Evolutionary conservation across 257 asterid species (phyloP).

Genomic region (Penstemon davidsonii): DNA sequence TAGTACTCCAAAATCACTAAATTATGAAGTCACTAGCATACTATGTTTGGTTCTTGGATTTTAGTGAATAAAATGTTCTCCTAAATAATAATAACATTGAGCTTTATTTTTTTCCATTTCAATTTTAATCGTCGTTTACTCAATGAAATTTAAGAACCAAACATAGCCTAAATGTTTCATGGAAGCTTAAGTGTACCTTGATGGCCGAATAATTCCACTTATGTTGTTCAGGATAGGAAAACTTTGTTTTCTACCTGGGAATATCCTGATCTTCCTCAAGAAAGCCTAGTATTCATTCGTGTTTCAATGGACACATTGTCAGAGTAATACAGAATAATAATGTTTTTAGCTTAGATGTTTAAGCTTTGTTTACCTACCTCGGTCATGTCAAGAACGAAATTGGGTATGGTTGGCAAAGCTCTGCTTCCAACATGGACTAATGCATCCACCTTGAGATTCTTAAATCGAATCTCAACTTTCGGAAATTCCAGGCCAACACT

Average conservation of each 20-base stretch:
- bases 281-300: slow-evolving; percentile 40
- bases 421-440: slow-evolving; percentile 67
- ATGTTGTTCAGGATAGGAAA: slow-evolving; percentile 55
- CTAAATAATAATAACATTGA: too few relatives aligned
- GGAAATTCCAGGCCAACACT: slow-evolving; percentile 69
- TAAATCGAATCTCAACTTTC: slow-evolving; percentile 65
- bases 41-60: too few relatives aligned
- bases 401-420: slow-evolving; percentile 77
- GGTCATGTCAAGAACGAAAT: slow-evolving; percentile 65
- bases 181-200: slow-evolving; percentile 45
- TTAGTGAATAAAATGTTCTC: too few relatives aligned
- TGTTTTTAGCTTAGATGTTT: slow-evolving; percentile 9
- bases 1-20: slow-evolving; percentile 27
- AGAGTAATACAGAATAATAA: slow-evolving; percentile 19
- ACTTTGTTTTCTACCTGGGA: slow-evolving; percentile 51
- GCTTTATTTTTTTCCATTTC: too few relatives aligned
- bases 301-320: slow-evolving; percentile 24
- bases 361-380: slow-evolving; percentile 47
- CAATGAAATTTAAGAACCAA: too few relatives aligned
- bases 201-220: slow-evolving; percentile 60
- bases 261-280: slow-evolving; percentile 57
- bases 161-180: not conserved
- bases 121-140: too few relatives aligned
- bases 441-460: slow-evolving; percentile 64
- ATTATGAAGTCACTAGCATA: not conserved